Conservation (phyloP, 208 protist genomes). For the Crithidia thermophila region DNA sequence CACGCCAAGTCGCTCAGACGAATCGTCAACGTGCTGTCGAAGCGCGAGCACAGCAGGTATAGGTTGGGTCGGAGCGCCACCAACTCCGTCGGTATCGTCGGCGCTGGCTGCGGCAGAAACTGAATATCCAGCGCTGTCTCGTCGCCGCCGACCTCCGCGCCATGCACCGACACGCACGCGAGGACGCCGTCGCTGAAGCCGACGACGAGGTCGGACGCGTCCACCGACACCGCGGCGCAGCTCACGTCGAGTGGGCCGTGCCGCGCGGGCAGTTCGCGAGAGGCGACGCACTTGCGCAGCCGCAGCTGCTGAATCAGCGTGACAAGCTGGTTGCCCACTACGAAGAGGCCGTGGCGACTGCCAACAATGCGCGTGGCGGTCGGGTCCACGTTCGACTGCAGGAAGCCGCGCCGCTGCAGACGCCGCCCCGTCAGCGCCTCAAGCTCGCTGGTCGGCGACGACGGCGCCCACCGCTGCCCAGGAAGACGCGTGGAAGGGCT, state of each 20-base stretch:
- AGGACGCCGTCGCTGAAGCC: conserved; percentile 39
- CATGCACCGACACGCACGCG: conserved; percentile 19
- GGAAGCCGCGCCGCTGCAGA: conserved; percentile 23
- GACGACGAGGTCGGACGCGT: conserved; percentile 26
- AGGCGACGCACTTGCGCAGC: conserved; percentile 27
- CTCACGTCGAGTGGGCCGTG: conserved; percentile 19
- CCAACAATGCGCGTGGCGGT: conserved; percentile 52
- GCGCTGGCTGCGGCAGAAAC: conserved; percentile 24
- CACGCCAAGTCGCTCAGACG: conserved; percentile 37
- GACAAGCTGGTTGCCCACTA: conserved; percentile 70
- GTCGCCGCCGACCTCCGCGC: not conserved
- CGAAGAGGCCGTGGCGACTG: conserved; percentile 52
- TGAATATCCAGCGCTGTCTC: conserved; percentile 28
- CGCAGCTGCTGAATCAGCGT: conserved; percentile 37
- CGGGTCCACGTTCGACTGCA: conserved; percentile 67
- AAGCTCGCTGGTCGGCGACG: not conserved
- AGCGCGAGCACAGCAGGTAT: conserved; percentile 64
- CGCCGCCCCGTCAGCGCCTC: conserved; percentile 2
- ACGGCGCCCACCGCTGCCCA: conserved; percentile 10
- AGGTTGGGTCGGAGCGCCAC: conserved; percentile 18
- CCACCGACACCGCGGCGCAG: conserved; percentile 21
- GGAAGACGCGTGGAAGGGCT: not conserved
- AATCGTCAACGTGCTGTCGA: conserved; percentile 55
- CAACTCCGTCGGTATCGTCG: conserved; percentile 34
- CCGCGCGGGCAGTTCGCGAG: conserved; percentile 24